A percentile compares a stretch with the other conserved stretches of the same genome.
phyloP scores from a whole-genome alignment of 169 alveolate genomes.

The Plasmodium gallinaceum region DNA sequence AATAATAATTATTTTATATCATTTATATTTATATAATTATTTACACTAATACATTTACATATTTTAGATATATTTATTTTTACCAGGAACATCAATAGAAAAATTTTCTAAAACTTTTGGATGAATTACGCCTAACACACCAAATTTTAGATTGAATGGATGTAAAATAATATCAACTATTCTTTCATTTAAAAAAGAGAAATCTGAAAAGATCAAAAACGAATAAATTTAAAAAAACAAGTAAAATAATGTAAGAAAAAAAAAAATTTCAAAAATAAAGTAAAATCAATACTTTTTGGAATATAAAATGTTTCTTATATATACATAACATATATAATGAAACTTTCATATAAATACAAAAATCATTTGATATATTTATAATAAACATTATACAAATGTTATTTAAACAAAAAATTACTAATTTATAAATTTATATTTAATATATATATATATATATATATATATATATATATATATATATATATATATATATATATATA shows the following conservation, averaged over 20 bases:
- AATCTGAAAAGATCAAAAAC: constrained; percentile 31
- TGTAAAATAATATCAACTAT: constrained; percentile 54
- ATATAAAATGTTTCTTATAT: not conserved
- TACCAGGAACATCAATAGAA: constrained; percentile 72
- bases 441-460: not conserved
- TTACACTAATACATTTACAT: not conserved
- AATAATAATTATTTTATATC: not conserved
- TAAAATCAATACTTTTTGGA: not conserved
- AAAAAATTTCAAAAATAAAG: not conserved
- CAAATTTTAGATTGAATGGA: constrained; percentile 82
- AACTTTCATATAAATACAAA: no score
- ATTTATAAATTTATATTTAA: not conserved
- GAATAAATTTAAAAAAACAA: no score
- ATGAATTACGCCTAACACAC: constrained; percentile 95
- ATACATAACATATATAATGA: no score
- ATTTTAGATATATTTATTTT: not conserved
- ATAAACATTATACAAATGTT: not conserved
- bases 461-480: not conserved
- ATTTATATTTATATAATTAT: not conserved
- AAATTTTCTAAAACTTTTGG: constrained; percentile 94
- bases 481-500: not conserved
- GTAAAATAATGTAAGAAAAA: not conserved
- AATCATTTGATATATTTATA: not conserved
- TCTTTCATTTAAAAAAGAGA: constrained; percentile 54
- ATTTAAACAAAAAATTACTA: not conserved